Conservation (phyloP, 306 rosid genomes). For the Casuarina glauca region DNA sequence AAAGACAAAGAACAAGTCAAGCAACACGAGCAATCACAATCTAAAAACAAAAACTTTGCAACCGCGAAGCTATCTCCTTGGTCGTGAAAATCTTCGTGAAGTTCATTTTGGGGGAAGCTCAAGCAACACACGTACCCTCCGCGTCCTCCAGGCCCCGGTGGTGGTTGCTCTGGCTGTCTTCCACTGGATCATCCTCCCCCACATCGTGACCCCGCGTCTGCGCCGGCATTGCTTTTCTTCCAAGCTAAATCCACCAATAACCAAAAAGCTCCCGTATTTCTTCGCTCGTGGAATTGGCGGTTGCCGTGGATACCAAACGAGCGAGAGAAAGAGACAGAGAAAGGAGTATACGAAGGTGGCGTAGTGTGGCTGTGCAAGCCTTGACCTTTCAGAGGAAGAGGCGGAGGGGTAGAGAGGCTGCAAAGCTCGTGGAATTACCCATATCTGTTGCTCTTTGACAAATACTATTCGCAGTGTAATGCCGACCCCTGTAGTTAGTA, state of each 20-base stretch:
- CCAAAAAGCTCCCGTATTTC: neutral
- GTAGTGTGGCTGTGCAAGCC: constrained; percentile 21
- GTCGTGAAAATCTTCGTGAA: constrained; percentile 6
- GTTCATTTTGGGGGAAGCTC: constrained; percentile 11
- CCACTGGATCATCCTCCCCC: constrained; percentile 38
- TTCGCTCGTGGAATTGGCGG: neutral
- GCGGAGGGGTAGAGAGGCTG: constrained; percentile 28
- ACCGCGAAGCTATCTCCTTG: neutral
- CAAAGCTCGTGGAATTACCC: constrained; percentile 33
- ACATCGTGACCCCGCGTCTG: constrained; percentile 52
- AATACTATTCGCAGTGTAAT: too few species aligned
- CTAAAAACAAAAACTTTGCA: constrained; percentile 26
- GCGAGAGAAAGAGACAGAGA: constrained; percentile 1
- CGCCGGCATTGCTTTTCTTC: constrained; percentile 62
- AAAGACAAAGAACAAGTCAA: constrained; percentile 30
- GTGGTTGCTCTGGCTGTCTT: constrained; percentile 27
- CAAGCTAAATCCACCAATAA: constrained; percentile 7
- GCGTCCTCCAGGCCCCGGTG: constrained; percentile 35
- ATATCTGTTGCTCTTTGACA: neutral
- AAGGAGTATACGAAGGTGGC: constrained; percentile 15
- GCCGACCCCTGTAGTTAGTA: too few species aligned
- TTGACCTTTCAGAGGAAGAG: constrained; percentile 19
- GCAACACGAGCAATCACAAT: constrained; percentile 19
- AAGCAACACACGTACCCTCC: constrained; percentile 49
- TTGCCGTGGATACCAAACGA: neutral